phyloP scores from a whole-genome alignment of 257 asterid genomes.

The Fraxinus cuspidata region DNA sequence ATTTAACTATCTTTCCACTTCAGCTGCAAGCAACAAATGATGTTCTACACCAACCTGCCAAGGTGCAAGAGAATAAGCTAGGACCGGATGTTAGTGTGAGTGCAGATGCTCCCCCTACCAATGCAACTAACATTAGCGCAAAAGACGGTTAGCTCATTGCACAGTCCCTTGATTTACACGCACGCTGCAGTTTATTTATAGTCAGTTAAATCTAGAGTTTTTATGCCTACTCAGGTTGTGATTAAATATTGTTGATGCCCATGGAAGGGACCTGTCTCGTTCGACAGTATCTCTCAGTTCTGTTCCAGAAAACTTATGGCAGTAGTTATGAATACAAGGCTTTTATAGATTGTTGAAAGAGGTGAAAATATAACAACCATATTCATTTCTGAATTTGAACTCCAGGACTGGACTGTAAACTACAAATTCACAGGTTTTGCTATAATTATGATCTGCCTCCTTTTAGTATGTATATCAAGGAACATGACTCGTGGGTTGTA shows the following conservation, averaged over 20 bases:
- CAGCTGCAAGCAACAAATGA: conserved; percentile 48
- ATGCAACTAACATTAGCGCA: conserved; percentile 38
- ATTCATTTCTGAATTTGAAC: neutral
- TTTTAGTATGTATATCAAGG: conserved; percentile 29
- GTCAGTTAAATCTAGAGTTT: neutral
- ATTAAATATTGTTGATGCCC: conserved; percentile 17
- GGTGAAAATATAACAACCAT: conserved; percentile 15
- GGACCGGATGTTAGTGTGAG: conserved; percentile 28
- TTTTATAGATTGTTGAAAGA: conserved; percentile 20
- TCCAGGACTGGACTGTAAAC: conserved; percentile 11
- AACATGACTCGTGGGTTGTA: conserved; percentile 19
- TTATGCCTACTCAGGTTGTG: conserved; percentile 38
- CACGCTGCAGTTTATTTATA: conserved; percentile 12
- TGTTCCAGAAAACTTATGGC: neutral
- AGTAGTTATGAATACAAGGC: conserved; percentile 4
- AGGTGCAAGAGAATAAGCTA: conserved; percentile 35
- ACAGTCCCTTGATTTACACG: neutral
- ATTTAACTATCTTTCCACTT: conserved; percentile 19
- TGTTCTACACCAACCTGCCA: conserved; percentile 34
- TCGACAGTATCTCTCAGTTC: neutral
- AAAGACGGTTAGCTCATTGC: conserved; percentile 38
- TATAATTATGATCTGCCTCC: neutral
- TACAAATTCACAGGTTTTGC: conserved; percentile 16
- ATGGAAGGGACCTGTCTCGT: neutral
- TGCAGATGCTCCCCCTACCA: conserved; percentile 30